phyloP scores from a whole-genome alignment of 2,329 filamentous ascomycete species.

The Aspergillus caelatus region DNA sequence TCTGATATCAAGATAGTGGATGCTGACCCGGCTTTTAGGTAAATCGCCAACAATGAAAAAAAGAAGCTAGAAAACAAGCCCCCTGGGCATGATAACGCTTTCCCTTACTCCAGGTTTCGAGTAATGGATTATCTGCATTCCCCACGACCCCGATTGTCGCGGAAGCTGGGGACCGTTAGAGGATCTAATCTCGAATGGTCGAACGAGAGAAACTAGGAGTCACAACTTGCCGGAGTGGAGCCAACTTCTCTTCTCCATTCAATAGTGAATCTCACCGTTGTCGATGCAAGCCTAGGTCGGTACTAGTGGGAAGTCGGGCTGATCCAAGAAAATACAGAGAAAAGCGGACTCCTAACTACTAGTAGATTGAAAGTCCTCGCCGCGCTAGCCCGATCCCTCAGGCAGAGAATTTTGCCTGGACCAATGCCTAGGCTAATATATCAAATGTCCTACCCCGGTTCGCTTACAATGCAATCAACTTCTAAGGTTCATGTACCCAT shows the following conservation, averaged over 20 bases:
- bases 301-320: not conserved
- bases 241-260: not conserved
- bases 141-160: not conserved
- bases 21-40: not conserved
- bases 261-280: not conserved
- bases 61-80: not conserved
- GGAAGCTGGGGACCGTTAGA: not conserved
- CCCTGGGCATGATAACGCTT: not conserved
- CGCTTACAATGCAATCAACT: not conserved
- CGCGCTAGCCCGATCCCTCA: not conserved
- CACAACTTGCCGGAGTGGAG: not conserved
- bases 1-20: constrained; percentile 5
- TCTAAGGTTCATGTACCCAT: constrained; percentile 2
- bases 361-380: not conserved
- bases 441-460: not conserved
- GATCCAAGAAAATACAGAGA: not conserved
- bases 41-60: constrained; percentile 1
- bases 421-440: not conserved
- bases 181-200: not conserved
- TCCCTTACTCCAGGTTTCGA: constrained; percentile 5
- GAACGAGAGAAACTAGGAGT: not conserved
- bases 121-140: not conserved
- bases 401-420: not conserved
- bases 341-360: not conserved
- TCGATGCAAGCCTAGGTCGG: not conserved